These are phyloP conservation scores for Neofusicoccum cordaticola DNA, from an alignment of 2,329 filamentous ascomycete genomes.

Conservation along the genomic window DNA sequence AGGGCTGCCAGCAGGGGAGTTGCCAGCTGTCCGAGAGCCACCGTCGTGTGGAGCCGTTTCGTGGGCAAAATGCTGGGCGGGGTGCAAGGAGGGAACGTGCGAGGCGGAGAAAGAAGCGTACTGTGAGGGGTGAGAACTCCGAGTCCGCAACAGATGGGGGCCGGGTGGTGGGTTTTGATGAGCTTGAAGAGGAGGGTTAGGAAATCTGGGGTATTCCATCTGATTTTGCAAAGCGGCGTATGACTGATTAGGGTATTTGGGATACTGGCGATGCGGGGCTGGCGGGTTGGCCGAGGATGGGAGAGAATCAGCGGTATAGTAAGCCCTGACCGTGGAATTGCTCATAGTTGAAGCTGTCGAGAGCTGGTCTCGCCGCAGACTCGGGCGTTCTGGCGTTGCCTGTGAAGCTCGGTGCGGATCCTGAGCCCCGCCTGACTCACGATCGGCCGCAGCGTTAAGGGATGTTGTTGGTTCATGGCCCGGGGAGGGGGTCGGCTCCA, in stretches of 20 bases:
- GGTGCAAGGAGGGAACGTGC: slow-evolving; percentile 28
- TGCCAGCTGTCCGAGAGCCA: slow-evolving; percentile 42
- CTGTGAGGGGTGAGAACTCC: slow-evolving; percentile 42
- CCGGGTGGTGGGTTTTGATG: slow-evolving; percentile 27
- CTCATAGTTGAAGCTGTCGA: slow-evolving; percentile 43
- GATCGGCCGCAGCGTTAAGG: slow-evolving; percentile 19
- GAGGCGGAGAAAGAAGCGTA: slow-evolving; percentile 38
- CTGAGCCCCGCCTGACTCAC: slow-evolving; percentile 10
- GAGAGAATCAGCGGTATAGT: slow-evolving; percentile 21
- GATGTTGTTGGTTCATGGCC: slow-evolving; percentile 29
- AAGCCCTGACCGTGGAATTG: slow-evolving; percentile 40
- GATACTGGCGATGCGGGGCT: slow-evolving; percentile 23
- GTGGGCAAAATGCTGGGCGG: slow-evolving; percentile 38
- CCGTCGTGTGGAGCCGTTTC: slow-evolving; percentile 32
- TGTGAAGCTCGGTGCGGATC: slow-evolving; percentile 16
- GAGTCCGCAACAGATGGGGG: slow-evolving; percentile 39
- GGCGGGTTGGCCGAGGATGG: slow-evolving; percentile 16
- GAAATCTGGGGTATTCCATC: slow-evolving; percentile 35
- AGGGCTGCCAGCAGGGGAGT: slow-evolving; percentile 48
- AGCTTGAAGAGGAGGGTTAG: slow-evolving; percentile 15
- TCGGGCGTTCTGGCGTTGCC: slow-evolving; percentile 31
- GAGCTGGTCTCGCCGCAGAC: slow-evolving; percentile 37
- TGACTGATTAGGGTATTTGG: slow-evolving; percentile 49
- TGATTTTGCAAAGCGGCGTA: slow-evolving; percentile 48
- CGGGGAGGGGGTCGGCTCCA: slow-evolving; percentile 31